Percentiles rank a stretch among this genome's conserved stretches.
Conservation (phyloP, 305 asterid species). For the Ilex paraguariensis region DNA sequence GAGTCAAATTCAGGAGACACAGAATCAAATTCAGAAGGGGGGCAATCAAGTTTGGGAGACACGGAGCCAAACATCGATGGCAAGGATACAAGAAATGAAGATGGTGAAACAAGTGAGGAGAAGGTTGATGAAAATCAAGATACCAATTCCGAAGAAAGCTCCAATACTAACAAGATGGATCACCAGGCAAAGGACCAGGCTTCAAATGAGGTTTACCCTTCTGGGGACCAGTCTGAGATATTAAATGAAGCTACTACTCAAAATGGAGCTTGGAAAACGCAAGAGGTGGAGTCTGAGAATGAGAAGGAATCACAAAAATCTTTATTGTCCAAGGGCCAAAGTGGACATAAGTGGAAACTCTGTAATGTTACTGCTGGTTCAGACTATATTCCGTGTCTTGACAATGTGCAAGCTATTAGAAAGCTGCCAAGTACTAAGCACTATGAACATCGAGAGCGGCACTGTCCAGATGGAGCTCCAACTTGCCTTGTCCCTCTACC, state of each 20-base stretch:
- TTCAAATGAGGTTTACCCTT: slow-evolving; percentile 14
- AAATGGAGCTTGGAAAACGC: slow-evolving; percentile 19
- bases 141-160: slow-evolving; percentile 6
- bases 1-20: not conserved
- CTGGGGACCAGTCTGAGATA: slow-evolving; percentile 23
- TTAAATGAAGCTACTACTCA: slow-evolving; percentile 18
- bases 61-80: no score
- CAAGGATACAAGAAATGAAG: not conserved
- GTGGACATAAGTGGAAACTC: slow-evolving; percentile 13
- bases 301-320: slow-evolving; percentile 20
- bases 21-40: not conserved
- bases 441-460: slow-evolving; percentile 24
- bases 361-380: slow-evolving; percentile 21
- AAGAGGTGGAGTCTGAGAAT: slow-evolving; percentile 20
- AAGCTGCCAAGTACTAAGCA: slow-evolving; percentile 13
- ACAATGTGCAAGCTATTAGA: slow-evolving; percentile 14
- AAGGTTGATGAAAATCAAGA: not conserved
- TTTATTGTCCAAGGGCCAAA: not conserved
- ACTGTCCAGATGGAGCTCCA: slow-evolving; percentile 16
- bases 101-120: not conserved
- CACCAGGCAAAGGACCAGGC: not conserved
- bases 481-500: slow-evolving; percentile 23
- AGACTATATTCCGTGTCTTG: slow-evolving; percentile 22
- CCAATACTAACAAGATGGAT: not conserved
- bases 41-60: not conserved